Evolutionary conservation across 2,329 filamentous ascomycete species (phyloP).

Genomic region (Aspergillus fijiensis): DNA sequence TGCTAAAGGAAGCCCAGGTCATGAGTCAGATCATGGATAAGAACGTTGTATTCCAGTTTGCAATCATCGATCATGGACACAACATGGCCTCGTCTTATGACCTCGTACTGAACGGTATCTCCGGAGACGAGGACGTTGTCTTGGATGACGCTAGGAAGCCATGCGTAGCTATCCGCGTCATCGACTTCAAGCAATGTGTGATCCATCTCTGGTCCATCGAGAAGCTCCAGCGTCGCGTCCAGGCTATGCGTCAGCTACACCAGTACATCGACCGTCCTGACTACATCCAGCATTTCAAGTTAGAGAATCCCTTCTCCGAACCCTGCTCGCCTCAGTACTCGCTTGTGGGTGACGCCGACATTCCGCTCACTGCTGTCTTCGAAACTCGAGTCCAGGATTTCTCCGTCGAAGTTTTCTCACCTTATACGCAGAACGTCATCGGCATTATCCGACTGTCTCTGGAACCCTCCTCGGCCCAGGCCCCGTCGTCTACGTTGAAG

Average conservation of each 20-base stretch:
- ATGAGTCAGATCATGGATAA: slow-evolving; percentile 98
- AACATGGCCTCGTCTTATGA: slow-evolving; percentile 92
- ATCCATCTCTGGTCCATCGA: slow-evolving; percentile 93
- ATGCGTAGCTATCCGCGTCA: slow-evolving; percentile 83
- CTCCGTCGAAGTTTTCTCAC: slow-evolving; percentile 82
- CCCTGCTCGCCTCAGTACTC: slow-evolving; percentile 89
- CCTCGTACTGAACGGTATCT: slow-evolving; percentile 87
- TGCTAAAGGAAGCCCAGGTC: slow-evolving; percentile 92
- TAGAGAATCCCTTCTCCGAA: slow-evolving; percentile 92
- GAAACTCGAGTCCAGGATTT: slow-evolving; percentile 95
- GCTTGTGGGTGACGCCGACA: slow-evolving; percentile 86
- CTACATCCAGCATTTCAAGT: slow-evolving; percentile 86
- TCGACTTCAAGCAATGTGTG: slow-evolving; percentile 83
- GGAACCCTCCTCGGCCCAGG: slow-evolving; percentile 89
- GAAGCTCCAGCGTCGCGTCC: slow-evolving; percentile 82
- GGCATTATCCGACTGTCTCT: slow-evolving; percentile 88
- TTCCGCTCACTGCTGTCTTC: slow-evolving; percentile 89
- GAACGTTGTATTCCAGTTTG: slow-evolving; percentile 90
- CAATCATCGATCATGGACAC: slow-evolving; percentile 84
- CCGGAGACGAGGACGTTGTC: slow-evolving; percentile 78
- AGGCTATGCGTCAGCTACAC: slow-evolving; percentile 93
- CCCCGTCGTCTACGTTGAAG: slow-evolving; percentile 87
- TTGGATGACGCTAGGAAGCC: slow-evolving; percentile 82
- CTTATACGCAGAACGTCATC: slow-evolving; percentile 85
- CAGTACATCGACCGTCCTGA: slow-evolving; percentile 95